phyloP scores from a whole-genome alignment of 2,329 filamentous ascomycete genomes.

The Aspergillus amoenus region DNA sequence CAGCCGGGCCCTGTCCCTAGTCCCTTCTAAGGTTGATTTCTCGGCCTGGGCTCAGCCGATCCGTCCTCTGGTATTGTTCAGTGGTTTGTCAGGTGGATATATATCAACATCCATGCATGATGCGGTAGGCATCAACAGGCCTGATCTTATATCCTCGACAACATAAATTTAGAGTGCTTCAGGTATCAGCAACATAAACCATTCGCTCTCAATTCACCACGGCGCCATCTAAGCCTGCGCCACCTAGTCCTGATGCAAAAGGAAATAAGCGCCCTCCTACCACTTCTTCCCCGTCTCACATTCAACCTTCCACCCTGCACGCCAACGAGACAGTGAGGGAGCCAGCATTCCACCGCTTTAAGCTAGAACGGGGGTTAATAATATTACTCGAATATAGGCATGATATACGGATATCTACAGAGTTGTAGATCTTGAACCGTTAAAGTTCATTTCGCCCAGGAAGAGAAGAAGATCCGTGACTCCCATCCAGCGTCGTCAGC shows the following conservation, averaged over 20 bases:
- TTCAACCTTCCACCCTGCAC: background rate
- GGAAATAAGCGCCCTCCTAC: background rate
- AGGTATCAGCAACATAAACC: background rate
- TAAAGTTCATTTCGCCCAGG: no score
- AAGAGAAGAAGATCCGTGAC: no score
- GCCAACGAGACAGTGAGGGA: background rate
- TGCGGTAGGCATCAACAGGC: background rate
- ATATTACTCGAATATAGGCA: background rate
- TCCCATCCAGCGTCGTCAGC: no score
- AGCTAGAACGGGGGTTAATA: background rate
- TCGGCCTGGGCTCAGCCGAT: background rate
- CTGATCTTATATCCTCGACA: background rate
- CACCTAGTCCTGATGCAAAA: background rate
- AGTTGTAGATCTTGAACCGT: background rate
- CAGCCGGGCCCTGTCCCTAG: background rate
- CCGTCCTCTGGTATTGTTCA: background rate
- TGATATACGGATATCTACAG: background rate
- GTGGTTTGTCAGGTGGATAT: background rate
- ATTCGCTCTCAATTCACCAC: background rate
- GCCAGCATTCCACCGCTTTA: background rate
- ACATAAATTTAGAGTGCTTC: background rate
- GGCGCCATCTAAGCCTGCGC: background rate
- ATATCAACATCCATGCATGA: background rate
- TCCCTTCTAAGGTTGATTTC: background rate
- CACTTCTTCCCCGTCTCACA: background rate